Evolutionary conservation across 2,329 filamentous ascomycete species (phyloP), one percentile per base, ranked within the genome.

Genomic region (Ceratocystis variospora): DNA sequence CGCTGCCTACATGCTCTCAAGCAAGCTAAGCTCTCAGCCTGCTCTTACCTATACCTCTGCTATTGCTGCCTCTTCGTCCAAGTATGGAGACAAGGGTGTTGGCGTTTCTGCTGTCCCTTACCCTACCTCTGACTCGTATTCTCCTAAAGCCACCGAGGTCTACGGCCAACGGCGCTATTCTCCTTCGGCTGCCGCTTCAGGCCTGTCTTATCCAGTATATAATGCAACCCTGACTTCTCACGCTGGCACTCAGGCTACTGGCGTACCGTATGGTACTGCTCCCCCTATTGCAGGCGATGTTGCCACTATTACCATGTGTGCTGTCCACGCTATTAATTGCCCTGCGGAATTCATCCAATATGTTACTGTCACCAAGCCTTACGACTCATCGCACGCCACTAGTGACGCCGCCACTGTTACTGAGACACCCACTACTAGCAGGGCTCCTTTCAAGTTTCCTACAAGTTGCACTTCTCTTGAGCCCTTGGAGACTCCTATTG

Each of bases 261-360:
- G 70, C 46, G 61, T 31, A n/a, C 22, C 44, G 6, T 44, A 45
- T 44, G 55, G 48, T 6, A 62, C 57, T 25, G 50, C 41, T 19
- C 12, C 53, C 22, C 67, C 53, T 37, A 62, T 53, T 37, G 46
- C 70, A 37, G 66, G 72, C 33, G 69, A 68, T 19, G 73, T 72
- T 28, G 72, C 71, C 69, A 73, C 72, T 31, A 68, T 77, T 44
- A 77, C 76, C 25, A 72, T 71, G 66, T 78, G 76, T 66, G 74
- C 73, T 63, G 73, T 72, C 48, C 71, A 72, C 2, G 74, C 75
- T 19, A 68, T 74, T 68, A 77, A 78, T 74, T 78, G 76, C 72
- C 76, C 76, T 28, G 72, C 74, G 48, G 71, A 72, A 19, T 75
- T 74, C 73, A 71, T 71, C 65, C 73, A 75, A 41, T 71, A 72